Base-by-base conservation (phyloP, 2,329 filamentous ascomycete genomes). In the Plectosphaerella cucumerina region DNA sequence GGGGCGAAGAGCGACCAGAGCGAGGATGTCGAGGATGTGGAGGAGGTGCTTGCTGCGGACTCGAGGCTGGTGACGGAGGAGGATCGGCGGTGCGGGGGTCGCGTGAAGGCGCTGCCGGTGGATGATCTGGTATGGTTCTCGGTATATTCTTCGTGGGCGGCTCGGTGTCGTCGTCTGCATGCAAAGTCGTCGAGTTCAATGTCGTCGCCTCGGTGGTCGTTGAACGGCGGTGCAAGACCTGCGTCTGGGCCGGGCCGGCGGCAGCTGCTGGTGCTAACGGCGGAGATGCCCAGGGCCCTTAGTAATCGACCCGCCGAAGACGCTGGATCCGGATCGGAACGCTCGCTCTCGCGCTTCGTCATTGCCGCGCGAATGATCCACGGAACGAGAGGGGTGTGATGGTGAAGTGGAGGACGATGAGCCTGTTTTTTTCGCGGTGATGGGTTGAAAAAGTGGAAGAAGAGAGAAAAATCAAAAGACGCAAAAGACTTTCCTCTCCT, bases 21-120 rank as follows among this genome's bases (percentile, higher is more conserved):
- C n/a, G 39, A 12, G n/a, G 39, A 20, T 4, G 18, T 18, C 39
- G 39, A 18, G 39, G 39, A 18, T 8, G 39, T 18, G n/a, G 39
- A 42, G 12, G 37, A 33, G 35, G 17, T 33, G 22, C 37, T 43
- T 8, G 47, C n/a, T 15, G 23, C 42, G 17, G 47, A 49, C 14
- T 15, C n/a, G 21, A 49, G 15, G 22, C 47, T 49, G 37, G 47
- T 33, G 37, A 44, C 21, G 10, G 47, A 49, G 17, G 23, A 31
- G 5, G 39, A 26, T 46, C n/a, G 53, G 20, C n/a, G 48, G 48
- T 18, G 46, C 23, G 4, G 47, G 33, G 44, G 46, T 11, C 26
- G 26, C 26, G 43, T 31, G 42, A 43, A 26, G 42, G 44, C 48
- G 37, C 44, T 12, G 46, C 45, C 3, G 41, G 44, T 11, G 47